phyloP scores from a whole-genome alignment of 164 flowering plant species.

The Chimonanthus praecox region DNA sequence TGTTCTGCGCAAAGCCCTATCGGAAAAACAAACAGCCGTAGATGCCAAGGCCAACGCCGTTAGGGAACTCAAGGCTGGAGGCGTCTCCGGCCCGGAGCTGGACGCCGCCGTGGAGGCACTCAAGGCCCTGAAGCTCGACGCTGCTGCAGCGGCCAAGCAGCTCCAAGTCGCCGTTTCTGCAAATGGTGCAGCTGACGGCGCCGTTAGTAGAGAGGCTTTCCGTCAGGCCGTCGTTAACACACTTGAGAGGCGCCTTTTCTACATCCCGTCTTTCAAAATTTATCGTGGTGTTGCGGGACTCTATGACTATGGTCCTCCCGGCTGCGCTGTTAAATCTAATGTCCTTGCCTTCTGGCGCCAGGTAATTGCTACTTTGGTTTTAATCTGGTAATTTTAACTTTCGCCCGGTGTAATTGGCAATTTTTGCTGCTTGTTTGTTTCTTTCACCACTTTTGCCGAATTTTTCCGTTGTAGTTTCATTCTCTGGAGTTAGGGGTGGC shows the following conservation, averaged over 20 bases:
- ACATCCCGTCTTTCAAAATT: conserved; percentile 84
- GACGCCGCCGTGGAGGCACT: conserved; percentile 45
- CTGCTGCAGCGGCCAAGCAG: conserved; percentile 33
- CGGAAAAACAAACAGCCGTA: conserved; percentile 45
- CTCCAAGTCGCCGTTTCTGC: conserved; percentile 31
- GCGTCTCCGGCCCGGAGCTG: conserved; percentile 27
- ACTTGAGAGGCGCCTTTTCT: conserved; percentile 79
- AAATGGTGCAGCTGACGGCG: conserved; percentile 11
- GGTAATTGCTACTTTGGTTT: conserved; percentile 27
- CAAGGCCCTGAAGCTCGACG: conserved; percentile 48
- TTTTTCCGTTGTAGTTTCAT: too few species aligned
- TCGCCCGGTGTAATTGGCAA: too few species aligned
- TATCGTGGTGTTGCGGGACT: conserved; percentile 93
- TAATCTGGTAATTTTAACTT: neutral
- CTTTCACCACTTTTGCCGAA: too few species aligned
- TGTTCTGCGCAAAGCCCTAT: conserved; percentile 36
- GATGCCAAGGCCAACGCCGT: conserved; percentile 44
- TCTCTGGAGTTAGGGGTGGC: too few species aligned
- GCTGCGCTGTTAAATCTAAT: conserved; percentile 84
- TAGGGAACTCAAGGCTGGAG: conserved; percentile 40
- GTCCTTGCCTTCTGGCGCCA: conserved; percentile 94
- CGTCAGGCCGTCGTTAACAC: conserved; percentile 68
- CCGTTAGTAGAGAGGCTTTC: conserved; percentile 53
- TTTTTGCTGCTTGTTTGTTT: too few species aligned
- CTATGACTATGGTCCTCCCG: conserved; percentile 96